Base-by-base conservation (phyloP, 2,329 filamentous ascomycete genomes). In the Diaporthe humulicola region DNA sequence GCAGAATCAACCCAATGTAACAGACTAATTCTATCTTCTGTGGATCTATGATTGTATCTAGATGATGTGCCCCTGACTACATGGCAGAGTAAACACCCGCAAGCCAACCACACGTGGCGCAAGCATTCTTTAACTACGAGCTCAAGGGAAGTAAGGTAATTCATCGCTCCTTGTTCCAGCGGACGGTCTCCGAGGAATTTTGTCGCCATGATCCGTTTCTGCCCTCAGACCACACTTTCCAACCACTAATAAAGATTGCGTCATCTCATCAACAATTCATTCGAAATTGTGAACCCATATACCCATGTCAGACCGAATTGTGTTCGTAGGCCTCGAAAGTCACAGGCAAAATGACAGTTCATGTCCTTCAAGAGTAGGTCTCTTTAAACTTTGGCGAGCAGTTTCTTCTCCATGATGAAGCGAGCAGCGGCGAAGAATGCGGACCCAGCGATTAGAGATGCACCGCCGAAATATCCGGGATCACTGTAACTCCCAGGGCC, bases 401-500 rank as follows among this genome's bases (percentile, higher is more conserved):
- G 2, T 36, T 4, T 45, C 17, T 70, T 56, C 25, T 69, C 40
- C 50, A 56, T 74, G 19, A 74, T 52, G 12, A 74, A 22, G 7
- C 74, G 72, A 19, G 74, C 72, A 10, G 69, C 50, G 17, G 70
- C 25, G 54, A 76, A 76, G 17, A 67, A 72, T 57, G 69, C 71
- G 66, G 72, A 76, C 45, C 75, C 74, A 30, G 70, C 66, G 7
- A 76, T 57, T 17, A 76, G 50, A 10, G 75, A 76, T 19, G 75
- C 75, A 50, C 75, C 75, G 7, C 73, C 75, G 36, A 76, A 76
- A 38, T 76, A 76, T 19, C 73, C 75, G 3, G 70, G 70, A 28
- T 57, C 75, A 48, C 67, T 58, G 7, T 83, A 86, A 2, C 82
- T 81, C 6, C 73, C 70, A 28, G 70, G 64, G 22, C 70, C 73